Conservation (phyloP, 176 grass and related monocot genomes). For the Oryza longistaminata region DNA sequence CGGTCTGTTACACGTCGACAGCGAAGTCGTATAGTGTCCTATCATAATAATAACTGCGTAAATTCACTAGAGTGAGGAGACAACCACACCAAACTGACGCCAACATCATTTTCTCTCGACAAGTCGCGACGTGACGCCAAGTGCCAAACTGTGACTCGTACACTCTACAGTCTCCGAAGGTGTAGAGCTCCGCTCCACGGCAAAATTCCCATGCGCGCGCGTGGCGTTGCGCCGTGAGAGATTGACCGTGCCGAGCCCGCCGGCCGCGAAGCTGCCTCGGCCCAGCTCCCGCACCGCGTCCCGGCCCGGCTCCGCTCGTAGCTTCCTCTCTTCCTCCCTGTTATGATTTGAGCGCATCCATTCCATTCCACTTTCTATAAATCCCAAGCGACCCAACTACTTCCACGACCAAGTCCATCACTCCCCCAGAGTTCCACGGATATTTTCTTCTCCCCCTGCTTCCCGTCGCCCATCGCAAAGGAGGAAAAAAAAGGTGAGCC, state of each 20-base stretch:
- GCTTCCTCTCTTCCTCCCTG: background rate
- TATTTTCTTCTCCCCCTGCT: background rate
- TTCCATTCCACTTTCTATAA: background rate
- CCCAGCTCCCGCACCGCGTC: background rate
- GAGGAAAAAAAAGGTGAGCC: constrained; percentile 39
- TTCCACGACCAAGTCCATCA: background rate
- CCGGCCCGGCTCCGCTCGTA: background rate
- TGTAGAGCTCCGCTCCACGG: background rate
- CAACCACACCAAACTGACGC: no score
- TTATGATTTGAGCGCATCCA: background rate
- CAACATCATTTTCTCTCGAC: no score
- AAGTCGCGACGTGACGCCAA: no score
- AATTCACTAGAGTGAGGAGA: no score
- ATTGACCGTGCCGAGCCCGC: background rate
- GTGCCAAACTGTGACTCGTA: no score
- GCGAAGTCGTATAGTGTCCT: no score
- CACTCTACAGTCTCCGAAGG: background rate
- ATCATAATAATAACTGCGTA: no score
- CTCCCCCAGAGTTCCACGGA: background rate
- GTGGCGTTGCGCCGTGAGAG: constrained; percentile 21
- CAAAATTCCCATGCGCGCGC: no score
- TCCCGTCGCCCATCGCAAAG: background rate
- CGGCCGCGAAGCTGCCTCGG: constrained; percentile 20
- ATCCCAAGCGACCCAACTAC: background rate
- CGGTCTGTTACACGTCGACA: no score